Evolutionary conservation across 345 rosid species (phyloP).

Genomic region (Salix caprea): DNA sequence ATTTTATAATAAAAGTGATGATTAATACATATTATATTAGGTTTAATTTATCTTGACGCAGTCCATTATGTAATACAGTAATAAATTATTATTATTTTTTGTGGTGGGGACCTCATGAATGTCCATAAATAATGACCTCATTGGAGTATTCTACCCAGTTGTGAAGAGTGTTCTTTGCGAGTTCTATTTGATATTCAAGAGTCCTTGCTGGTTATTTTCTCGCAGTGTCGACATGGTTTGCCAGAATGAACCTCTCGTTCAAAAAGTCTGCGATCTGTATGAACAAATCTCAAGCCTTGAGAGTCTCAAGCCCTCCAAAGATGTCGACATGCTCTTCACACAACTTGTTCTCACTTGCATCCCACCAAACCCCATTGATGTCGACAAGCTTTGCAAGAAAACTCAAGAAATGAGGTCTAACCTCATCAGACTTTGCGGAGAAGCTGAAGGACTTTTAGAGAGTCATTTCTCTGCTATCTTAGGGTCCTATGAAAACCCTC

Average conservation of each 20-base stretch:
- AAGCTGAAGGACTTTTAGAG: conserved; percentile 71
- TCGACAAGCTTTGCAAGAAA: conserved; percentile 46
- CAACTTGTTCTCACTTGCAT: conserved; percentile 76
- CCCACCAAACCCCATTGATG: conserved; percentile 72
- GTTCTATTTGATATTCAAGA: background rate
- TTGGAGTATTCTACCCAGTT: conserved; percentile 11
- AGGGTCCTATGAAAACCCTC: conserved; percentile 61
- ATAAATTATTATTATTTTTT: too few species aligned
- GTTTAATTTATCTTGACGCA: too few species aligned
- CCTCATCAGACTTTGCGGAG: conserved; percentile 67
- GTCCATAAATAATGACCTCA: conserved; percentile 32
- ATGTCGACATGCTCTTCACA: conserved; percentile 80
- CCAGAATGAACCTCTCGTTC: conserved; percentile 55
- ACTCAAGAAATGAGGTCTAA: conserved; percentile 66
- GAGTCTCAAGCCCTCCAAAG: conserved; percentile 62
- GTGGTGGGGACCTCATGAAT: conserved; percentile 4
- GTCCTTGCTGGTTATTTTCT: background rate
- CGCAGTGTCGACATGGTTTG: conserved; percentile 85
- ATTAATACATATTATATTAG: too few species aligned
- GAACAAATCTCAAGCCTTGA: conserved; percentile 66
- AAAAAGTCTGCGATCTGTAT: conserved; percentile 48
- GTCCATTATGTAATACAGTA: too few species aligned
- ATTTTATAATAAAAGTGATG: too few species aligned
- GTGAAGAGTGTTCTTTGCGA: background rate
- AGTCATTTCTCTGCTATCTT: conserved; percentile 62